Conservation (phyloP, 768 basidiomycete genomes). For the Boletus huronensis region DNA sequence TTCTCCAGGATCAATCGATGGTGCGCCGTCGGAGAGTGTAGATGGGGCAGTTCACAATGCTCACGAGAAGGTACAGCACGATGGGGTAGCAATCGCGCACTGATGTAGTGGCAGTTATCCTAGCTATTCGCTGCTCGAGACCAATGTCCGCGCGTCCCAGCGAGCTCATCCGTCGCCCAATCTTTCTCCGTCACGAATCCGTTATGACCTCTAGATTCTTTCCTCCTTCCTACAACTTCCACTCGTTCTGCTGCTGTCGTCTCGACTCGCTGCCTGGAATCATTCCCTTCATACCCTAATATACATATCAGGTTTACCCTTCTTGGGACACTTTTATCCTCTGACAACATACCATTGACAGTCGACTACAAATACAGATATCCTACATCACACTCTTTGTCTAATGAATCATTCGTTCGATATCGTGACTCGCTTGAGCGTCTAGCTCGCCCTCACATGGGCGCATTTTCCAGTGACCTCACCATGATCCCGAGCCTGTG, state of each 20-base stretch:
- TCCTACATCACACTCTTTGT: slow-evolving; percentile 10
- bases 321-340: neutral
- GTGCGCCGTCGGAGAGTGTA: slow-evolving; percentile 17
- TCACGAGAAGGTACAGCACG: slow-evolving; percentile 20
- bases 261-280: neutral
- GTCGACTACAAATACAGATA: neutral
- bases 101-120: slow-evolving; percentile 3
- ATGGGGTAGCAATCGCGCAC: slow-evolving; percentile 19
- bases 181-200: neutral
- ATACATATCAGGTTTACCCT: neutral
- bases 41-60: slow-evolving; percentile 12
- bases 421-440: neutral
- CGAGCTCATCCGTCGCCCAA: neutral
- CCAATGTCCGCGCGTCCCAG: neutral
- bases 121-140: neutral
- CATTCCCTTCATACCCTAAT: slow-evolving; percentile 8
- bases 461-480: no score
- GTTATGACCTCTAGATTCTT: slow-evolving; percentile 2
- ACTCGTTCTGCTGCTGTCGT: slow-evolving; percentile 13
- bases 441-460: neutral
- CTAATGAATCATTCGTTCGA: neutral
- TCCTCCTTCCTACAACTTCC: slow-evolving; percentile 2
- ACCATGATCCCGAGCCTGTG: no score
- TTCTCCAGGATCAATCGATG: slow-evolving; percentile 32
- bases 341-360: neutral